phyloP scores from a whole-genome alignment of 208 protist species.

The Angomonas ambiguus region DNA sequence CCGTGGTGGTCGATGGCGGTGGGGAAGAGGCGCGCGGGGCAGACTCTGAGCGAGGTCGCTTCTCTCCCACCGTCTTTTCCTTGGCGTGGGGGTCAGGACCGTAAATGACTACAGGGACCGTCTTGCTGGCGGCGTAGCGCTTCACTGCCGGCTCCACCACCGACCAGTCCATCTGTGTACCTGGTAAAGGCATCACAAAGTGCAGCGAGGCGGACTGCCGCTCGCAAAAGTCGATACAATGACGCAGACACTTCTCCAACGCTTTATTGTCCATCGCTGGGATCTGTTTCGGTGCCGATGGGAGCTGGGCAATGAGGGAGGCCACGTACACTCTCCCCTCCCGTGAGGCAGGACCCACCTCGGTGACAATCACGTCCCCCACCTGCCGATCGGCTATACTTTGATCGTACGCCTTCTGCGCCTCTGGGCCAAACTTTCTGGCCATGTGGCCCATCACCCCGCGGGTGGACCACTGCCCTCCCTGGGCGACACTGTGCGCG shows the following conservation, averaged over 20 bases:
- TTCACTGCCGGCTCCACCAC: conserved; percentile 13
- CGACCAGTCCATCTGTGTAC: conserved; percentile 14
- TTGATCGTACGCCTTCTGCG: conserved; percentile 29
- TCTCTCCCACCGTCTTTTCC: background rate
- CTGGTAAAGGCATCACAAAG: conserved; percentile 19
- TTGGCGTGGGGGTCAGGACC: conserved; percentile 2
- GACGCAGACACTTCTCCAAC: conserved; percentile 20
- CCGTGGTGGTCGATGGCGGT: background rate
- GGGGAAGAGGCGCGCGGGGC: background rate
- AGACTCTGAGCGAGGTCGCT: background rate
- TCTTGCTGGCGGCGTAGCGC: background rate
- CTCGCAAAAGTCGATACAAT: conserved; percentile 20
- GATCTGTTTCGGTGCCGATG: conserved; percentile 14
- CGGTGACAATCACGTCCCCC: conserved; percentile 33
- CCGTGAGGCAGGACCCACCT: conserved; percentile 17
- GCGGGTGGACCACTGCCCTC: conserved; percentile 28
- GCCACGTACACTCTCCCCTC: conserved; percentile 36
- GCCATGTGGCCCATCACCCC: conserved; percentile 48
- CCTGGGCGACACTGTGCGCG: conserved; percentile 30
- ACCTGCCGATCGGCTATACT: conserved; percentile 9
- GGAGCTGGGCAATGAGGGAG: conserved; percentile 32
- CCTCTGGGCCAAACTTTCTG: conserved; percentile 20
- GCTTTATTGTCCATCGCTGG: conserved; percentile 24
- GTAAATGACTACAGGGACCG: conserved; percentile 17
- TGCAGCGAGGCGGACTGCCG: conserved; percentile 27